Evolutionary conservation across 768 basidiomycete genomes (phyloP).

Genomic region (Collybia sordida): DNA sequence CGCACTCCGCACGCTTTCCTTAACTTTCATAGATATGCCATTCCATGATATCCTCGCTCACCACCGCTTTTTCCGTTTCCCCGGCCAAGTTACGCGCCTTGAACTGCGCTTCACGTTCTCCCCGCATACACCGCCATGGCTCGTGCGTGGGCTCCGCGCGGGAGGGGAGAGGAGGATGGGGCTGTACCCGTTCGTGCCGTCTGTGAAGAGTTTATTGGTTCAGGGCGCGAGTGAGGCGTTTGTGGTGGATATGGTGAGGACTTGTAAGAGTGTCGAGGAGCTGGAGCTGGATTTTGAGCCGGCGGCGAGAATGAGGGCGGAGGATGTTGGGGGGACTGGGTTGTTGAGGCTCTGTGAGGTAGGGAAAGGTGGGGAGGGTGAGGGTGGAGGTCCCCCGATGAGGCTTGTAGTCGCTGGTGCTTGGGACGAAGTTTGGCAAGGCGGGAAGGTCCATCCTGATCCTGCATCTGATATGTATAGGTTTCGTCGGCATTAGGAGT

Average conservation of each 20-base stretch:
- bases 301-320: no score
- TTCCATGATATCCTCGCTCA: conserved; percentile 19
- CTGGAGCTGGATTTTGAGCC: no score
- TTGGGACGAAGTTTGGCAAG: no score
- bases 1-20: conserved; percentile 18
- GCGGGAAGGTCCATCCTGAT: no score
- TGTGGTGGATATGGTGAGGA: neutral
- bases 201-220: neutral
- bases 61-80: conserved; percentile 19
- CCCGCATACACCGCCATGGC: neutral
- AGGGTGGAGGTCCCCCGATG: no score
- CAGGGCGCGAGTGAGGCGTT: conserved; percentile 11
- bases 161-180: neutral
- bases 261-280: no score
- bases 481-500: no score
- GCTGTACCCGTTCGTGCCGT: neutral
- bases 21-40: conserved; percentile 18
- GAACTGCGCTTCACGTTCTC: conserved; percentile 16
- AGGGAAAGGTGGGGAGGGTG: no score
- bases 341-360: no score
- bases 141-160: neutral
- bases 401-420: no score
- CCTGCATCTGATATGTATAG: no score
- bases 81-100: conserved; percentile 15
- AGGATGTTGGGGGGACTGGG: no score